These are phyloP conservation scores for Phytophthora pisi DNA, from an alignment of 352 stramenopile species.

Conservation along the genomic window DNA sequence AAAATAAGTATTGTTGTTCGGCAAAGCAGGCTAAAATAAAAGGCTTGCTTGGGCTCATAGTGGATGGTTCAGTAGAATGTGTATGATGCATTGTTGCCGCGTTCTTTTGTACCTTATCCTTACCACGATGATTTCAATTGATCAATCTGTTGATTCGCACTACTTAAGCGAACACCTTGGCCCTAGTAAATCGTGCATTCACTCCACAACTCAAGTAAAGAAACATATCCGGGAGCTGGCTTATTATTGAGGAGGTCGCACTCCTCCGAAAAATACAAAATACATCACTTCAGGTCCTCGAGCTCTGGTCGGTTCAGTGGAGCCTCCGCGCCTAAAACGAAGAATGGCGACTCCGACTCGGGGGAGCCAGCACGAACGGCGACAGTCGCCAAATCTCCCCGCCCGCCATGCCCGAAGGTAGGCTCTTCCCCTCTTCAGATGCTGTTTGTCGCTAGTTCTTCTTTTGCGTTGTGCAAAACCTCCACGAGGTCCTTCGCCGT, in stretches of 20 bases:
- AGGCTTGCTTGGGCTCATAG: no score
- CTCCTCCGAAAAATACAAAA: slow-evolving; percentile 37
- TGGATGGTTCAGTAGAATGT: no score
- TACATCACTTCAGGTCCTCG: slow-evolving; percentile 31
- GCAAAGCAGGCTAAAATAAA: no score
- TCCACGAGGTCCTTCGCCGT: slow-evolving; percentile 55
- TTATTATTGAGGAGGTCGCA: slow-evolving; percentile 27
- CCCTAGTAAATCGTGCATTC: neutral
- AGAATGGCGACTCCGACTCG: slow-evolving; percentile 35
- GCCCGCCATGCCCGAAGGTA: slow-evolving; percentile 17
- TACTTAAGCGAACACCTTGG: no score
- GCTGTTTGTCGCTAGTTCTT: slow-evolving; percentile 36
- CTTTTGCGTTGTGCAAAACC: slow-evolving; percentile 45
- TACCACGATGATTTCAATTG: no score
- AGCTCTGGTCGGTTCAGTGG: slow-evolving; percentile 18
- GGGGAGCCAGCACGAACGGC: slow-evolving; percentile 29
- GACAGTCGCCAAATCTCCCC: slow-evolving; percentile 24
- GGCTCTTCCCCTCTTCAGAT: slow-evolving; percentile 40
- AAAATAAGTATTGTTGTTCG: no score
- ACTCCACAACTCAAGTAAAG: neutral
- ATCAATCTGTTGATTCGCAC: no score
- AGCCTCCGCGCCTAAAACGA: slow-evolving; percentile 31
- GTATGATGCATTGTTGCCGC: no score
- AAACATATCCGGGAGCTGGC: slow-evolving; percentile 1
- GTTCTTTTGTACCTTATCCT: no score